These are phyloP conservation scores for Tolypocladium ovalisporum DNA, from an alignment of 2,329 filamentous ascomycete genomes.

Conservation along the genomic window DNA sequence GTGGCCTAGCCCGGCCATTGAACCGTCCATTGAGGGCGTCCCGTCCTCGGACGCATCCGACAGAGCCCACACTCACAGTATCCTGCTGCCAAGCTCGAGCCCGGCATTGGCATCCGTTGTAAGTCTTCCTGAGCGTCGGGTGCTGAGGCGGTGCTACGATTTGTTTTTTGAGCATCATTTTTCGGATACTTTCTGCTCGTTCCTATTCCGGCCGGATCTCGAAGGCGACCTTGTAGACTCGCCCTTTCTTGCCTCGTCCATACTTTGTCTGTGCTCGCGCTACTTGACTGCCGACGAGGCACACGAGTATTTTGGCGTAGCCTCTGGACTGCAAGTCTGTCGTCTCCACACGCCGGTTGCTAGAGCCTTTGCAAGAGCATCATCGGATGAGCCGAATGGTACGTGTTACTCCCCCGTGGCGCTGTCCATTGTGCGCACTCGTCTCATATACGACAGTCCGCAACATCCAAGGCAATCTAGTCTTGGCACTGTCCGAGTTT, in stretches of 20 bases:
- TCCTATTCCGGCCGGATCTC: slow-evolving; percentile 9
- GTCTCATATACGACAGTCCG: slow-evolving; percentile 2
- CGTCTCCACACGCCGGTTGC: not conserved
- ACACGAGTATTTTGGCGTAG: slow-evolving; percentile 1
- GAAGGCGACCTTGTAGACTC: slow-evolving; percentile 5
- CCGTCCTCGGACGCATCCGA: not conserved
- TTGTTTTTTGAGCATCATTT: slow-evolving; percentile 9
- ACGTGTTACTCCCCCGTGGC: not conserved
- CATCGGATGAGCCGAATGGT: slow-evolving; percentile 6
- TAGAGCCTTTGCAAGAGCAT: slow-evolving; percentile 1
- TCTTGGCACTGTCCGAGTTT: slow-evolving; percentile 4
- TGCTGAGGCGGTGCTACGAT: slow-evolving; percentile 1
- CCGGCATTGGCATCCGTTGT: not conserved
- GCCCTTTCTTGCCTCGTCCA: slow-evolving; percentile 2
- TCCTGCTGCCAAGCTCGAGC: not conserved
- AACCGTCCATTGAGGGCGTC: not conserved
- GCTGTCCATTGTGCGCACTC: not conserved
- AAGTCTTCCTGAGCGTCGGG: not conserved
- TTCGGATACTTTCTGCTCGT: slow-evolving; percentile 9
- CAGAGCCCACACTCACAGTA: not conserved
- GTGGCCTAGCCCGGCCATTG: not conserved
- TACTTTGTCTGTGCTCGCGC: slow-evolving; percentile 6
- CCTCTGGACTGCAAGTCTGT: not conserved
- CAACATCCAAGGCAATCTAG: slow-evolving; percentile 9
- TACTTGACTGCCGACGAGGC: slow-evolving; percentile 4